Conservation (phyloP, 257 asterid genomes). For the Gynochthodes officinalis region DNA sequence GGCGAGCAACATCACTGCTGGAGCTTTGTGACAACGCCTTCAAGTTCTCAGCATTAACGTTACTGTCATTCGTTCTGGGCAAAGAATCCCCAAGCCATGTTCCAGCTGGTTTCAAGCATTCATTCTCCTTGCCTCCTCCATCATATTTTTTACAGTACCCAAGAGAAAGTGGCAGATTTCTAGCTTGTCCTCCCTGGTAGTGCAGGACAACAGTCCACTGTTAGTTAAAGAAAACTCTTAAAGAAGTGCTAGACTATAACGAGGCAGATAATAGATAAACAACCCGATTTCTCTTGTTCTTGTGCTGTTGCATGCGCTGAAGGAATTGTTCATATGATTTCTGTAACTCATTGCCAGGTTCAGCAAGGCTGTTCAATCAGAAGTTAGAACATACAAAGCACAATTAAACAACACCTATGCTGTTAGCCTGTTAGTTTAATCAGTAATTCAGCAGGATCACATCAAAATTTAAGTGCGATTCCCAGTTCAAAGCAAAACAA, state of each 20-base stretch:
- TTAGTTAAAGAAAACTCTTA: constrained; percentile 25
- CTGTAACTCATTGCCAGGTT: constrained; percentile 82
- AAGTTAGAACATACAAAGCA: constrained; percentile 8
- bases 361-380: constrained; percentile 67
- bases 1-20: constrained; percentile 20
- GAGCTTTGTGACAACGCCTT: constrained; percentile 24
- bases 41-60: constrained; percentile 25
- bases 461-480: not conserved
- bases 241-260: constrained; percentile 6
- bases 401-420: too few relatives aligned
- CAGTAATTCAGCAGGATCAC: not conserved
- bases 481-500: too few relatives aligned
- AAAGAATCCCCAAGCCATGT: constrained; percentile 18
- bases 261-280: constrained; percentile 17
- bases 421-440: not conserved
- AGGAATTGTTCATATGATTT: constrained; percentile 84
- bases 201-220: constrained; percentile 31
- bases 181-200: constrained; percentile 38
- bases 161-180: constrained; percentile 17
- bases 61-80: constrained; percentile 19
- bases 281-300: constrained; percentile 69
- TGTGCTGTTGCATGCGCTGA: constrained; percentile 52
- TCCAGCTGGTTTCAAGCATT: constrained; percentile 17
- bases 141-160: constrained; percentile 20
- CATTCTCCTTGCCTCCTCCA: constrained; percentile 30